A percentile compares a stretch with the other conserved stretches of the same genome.
Evolutionary conservation across 2,329 filamentous ascomycete species (phyloP).

Genomic region (Colletotrichum simmondsii): DNA sequence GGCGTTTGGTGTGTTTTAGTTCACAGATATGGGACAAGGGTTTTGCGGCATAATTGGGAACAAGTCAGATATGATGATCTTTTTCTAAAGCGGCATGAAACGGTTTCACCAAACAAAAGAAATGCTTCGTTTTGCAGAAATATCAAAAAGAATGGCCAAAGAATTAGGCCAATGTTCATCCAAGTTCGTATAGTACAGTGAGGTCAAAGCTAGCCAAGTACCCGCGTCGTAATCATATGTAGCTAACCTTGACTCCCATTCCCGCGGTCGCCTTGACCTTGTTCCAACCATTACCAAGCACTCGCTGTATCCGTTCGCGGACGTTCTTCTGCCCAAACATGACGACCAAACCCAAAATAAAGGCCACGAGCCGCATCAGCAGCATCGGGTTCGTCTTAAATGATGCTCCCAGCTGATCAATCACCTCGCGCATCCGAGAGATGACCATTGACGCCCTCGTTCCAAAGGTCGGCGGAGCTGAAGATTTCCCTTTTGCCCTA

Average conservation of each 20-base stretch:
- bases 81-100: not conserved
- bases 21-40: not conserved
- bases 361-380: constrained; percentile 75
- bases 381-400: constrained; percentile 68
- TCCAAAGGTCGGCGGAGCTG: constrained; percentile 50
- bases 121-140: not conserved
- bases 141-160: constrained; percentile 4
- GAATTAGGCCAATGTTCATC: constrained; percentile 20
- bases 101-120: not conserved
- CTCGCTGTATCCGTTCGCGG: constrained; percentile 76
- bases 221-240: constrained; percentile 71
- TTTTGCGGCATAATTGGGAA: not conserved
- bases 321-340: constrained; percentile 81
- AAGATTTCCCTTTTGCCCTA: constrained; percentile 44
- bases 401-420: constrained; percentile 61
- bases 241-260: constrained; percentile 98
- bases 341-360: constrained; percentile 81
- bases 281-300: constrained; percentile 78
- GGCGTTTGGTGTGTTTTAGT: constrained; percentile 38
- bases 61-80: constrained; percentile 13
- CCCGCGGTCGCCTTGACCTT: constrained; percentile 88
- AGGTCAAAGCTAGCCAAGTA: constrained; percentile 32
- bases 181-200: constrained; percentile 37
- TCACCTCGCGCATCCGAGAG: constrained; percentile 59
- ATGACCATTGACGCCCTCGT: constrained; percentile 64